Conservation (phyloP, 2,329 filamentous ascomycete genomes). For the Aspergillus puulaauensis region DNA sequence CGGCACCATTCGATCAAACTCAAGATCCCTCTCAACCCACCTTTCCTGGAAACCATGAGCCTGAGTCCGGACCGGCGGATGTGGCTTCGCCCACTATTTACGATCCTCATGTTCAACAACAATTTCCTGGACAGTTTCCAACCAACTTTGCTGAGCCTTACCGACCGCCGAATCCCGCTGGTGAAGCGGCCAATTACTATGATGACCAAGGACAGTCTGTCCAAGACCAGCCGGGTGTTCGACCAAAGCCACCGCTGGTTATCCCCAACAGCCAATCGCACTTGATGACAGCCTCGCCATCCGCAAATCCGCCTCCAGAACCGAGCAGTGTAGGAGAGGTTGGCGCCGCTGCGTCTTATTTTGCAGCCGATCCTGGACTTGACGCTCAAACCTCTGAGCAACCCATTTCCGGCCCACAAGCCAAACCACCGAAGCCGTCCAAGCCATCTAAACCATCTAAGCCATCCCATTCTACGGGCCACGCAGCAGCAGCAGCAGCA, state of each 20-base stretch:
- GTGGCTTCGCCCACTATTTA: constrained; percentile 26
- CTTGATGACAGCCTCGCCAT: constrained; percentile 53
- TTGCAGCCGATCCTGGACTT: constrained; percentile 30
- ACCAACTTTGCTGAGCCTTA: constrained; percentile 46
- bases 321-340: constrained; percentile 51
- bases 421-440: constrained; percentile 27
- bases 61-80: constrained; percentile 22
- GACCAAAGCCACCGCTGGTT: constrained; percentile 52
- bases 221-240: constrained; percentile 58
- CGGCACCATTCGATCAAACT: constrained; percentile 15
- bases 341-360: constrained; percentile 59
- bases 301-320: constrained; percentile 56
- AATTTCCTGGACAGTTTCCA: constrained; percentile 61
- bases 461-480: constrained; percentile 28
- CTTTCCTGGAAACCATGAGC: constrained; percentile 15
- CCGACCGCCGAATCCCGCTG: constrained; percentile 48
- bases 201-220: constrained; percentile 63
- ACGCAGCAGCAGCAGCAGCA: constrained; percentile 30
- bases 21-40: not conserved
- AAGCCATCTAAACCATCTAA: constrained; percentile 28
- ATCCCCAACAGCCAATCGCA: constrained; percentile 58
- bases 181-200: constrained; percentile 62
- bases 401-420: constrained; percentile 17
- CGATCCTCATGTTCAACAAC: constrained; percentile 53
- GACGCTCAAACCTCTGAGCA: constrained; percentile 15